Conservation (phyloP, 1,284 basidiomycete genomes). For the Leccinum holopus region DNA sequence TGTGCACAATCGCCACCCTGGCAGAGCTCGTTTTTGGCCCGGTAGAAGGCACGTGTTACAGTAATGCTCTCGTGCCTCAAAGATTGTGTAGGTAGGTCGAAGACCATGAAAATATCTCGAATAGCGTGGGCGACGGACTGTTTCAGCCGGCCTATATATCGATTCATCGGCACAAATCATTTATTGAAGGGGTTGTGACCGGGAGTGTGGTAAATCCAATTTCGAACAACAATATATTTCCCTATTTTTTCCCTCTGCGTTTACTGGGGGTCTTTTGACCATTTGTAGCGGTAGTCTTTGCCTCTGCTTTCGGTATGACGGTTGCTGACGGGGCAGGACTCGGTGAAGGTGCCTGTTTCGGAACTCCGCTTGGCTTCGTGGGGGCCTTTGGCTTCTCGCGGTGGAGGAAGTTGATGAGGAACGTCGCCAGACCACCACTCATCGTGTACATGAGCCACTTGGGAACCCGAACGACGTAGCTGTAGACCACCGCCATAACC, state of each 20-base stretch:
- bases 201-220: not conserved
- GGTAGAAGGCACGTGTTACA: not conserved
- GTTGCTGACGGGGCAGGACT: conserved; percentile 1
- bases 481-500: conserved; percentile 51
- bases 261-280: conserved; percentile 26
- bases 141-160: not conserved
- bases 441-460: conserved; percentile 51
- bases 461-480: conserved; percentile 43
- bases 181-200: not conserved
- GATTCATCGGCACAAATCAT: not conserved
- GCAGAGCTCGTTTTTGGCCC: too few species aligned
- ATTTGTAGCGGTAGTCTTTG: conserved; percentile 16
- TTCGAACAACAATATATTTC: not conserved
- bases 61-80: not conserved
- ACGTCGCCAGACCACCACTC: conserved; percentile 47
- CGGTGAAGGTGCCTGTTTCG: conserved; percentile 7
- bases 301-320: conserved; percentile 16
- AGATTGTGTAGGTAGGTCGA: not conserved
- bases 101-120: not conserved
- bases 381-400: conserved; percentile 19
- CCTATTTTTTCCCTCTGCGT: conserved; percentile 29
- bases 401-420: conserved; percentile 49
- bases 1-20: too few species aligned
- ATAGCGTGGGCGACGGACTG: not conserved
- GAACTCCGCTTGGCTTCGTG: conserved; percentile 2